Evolutionary conservation across 2,329 filamentous ascomycete genomes (phyloP), one percentile per base, ranked within the genome.

Genomic region (Colletotrichum zoysiae): DNA sequence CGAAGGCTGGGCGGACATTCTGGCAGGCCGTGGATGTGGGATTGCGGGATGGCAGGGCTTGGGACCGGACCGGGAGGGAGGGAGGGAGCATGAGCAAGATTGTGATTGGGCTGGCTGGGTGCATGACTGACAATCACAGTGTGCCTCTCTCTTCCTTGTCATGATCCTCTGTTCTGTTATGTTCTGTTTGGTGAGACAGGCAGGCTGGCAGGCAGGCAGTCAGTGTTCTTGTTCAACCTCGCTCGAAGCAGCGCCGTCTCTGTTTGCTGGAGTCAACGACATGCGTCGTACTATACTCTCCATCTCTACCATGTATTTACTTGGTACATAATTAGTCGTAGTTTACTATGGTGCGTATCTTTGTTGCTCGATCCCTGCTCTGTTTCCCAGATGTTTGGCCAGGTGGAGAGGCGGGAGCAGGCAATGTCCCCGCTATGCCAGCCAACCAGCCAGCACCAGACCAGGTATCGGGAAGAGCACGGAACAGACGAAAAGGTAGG

Each of bases 1-100:
- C 51, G 53, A 51, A 30, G 26, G 35, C 56, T 65, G 61, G 61
- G 26, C 30, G 30, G 18, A 44, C 55, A 55, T 65, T 53, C 35
- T 69, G 53, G 67, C 55, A 59, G 46, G 61, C 51, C 59, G 53
- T 65, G 44, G 53, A 46, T 42, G 60, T 65, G 53, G 53, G 60
- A 58, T 69, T 18, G 40, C 33, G 38, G 61, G 26, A 64, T 55
- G 61, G 61, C 7, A 64, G 50, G 50, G 42, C 33, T 46, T 53
- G 12, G 53, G n/a, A 51, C 35, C 44, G 8, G 44, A 30, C 30
- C 30, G 30, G 30, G 30, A 30, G 26, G 12, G 26, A 42, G 40
- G 12, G 16, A 16, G 40, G 4, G 35, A 44, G 42, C 44, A 46
- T n/a, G 42, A 48, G 58, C 42, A 23, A 23, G 51, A 33, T 23